phyloP scores from a whole-genome alignment of 2,329 filamentous ascomycete genomes.

The Trichoderma semiorbis region DNA sequence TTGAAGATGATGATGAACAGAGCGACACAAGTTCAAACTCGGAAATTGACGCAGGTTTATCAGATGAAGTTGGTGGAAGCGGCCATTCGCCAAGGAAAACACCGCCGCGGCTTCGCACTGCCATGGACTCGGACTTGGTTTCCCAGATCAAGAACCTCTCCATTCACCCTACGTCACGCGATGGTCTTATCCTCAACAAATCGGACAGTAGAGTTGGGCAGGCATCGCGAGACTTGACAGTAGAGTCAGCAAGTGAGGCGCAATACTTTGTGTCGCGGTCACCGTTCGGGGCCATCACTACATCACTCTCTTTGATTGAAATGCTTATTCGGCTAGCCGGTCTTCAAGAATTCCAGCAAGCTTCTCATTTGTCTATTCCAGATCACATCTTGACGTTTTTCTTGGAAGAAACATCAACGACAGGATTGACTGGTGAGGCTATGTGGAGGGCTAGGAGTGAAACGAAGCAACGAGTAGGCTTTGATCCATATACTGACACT shows the following conservation, averaged over 20 bases:
- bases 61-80: constrained; percentile 29
- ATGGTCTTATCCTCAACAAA: not conserved
- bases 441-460: constrained; percentile 43
- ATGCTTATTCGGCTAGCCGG: constrained; percentile 82
- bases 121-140: constrained; percentile 39
- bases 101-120: constrained; percentile 23
- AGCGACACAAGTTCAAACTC: constrained; percentile 26
- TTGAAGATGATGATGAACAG: constrained; percentile 56
- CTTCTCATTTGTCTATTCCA: constrained; percentile 81
- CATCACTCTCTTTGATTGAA: constrained; percentile 72
- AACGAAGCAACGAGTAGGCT: constrained; percentile 49
- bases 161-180: constrained; percentile 24
- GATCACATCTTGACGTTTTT: constrained; percentile 90
- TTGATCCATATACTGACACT: constrained; percentile 54
- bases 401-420: constrained; percentile 59
- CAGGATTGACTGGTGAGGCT: constrained; percentile 46
- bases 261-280: constrained; percentile 38
- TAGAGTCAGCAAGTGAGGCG: constrained; percentile 19
- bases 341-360: constrained; percentile 88
- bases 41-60: constrained; percentile 41
- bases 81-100: constrained; percentile 15
- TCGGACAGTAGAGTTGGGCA: not conserved
- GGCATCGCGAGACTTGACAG: not conserved
- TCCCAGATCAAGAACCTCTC: constrained; percentile 41
- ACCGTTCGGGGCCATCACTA: constrained; percentile 51